These are phyloP conservation scores for Pestalotiopsis sp. DNA, from an alignment of 2,329 filamentous ascomycete genomes.

Conservation along the genomic window DNA sequence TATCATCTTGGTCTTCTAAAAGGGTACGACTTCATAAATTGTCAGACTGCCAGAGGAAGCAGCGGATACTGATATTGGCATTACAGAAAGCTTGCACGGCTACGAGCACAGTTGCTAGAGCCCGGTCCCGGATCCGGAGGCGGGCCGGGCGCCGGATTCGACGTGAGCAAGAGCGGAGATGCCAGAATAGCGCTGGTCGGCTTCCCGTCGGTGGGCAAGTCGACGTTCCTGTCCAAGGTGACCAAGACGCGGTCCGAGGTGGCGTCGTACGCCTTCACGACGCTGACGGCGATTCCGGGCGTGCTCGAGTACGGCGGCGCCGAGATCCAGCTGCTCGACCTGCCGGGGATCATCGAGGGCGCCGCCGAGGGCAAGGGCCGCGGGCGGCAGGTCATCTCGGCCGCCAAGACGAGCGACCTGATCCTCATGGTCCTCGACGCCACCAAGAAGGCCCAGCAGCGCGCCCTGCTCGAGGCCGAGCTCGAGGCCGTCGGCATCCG, in stretches of 20 bases:
- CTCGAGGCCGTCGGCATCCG: conserved; percentile 94
- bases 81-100: conserved; percentile 88
- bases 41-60: too few species aligned
- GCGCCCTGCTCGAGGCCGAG: conserved; percentile 86
- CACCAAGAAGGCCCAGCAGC: conserved; percentile 93
- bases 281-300: conserved; percentile 93
- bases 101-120: conserved; percentile 92
- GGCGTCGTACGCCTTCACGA: conserved; percentile 96
- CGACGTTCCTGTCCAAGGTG: conserved; percentile 97
- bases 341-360: conserved; percentile 97
- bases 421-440: conserved; percentile 97
- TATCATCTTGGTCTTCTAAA: conserved; percentile 98
- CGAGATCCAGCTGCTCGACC: conserved; percentile 96
- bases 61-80: conserved; percentile 12
- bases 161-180: conserved; percentile 95
- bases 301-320: conserved; percentile 97
- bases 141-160: conserved; percentile 82
- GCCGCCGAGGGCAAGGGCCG: conserved; percentile 94
- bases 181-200: conserved; percentile 95
- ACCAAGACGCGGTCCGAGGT: conserved; percentile 97
- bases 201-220: conserved; percentile 99
- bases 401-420: conserved; percentile 96
- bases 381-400: conserved; percentile 94
- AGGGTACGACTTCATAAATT: conserved; percentile 61
- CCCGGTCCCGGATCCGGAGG: conserved; percentile 78